These are phyloP conservation scores for Leccinum ochraceum DNA, from an alignment of 768 basidiomycete species.

Conservation along the genomic window DNA sequence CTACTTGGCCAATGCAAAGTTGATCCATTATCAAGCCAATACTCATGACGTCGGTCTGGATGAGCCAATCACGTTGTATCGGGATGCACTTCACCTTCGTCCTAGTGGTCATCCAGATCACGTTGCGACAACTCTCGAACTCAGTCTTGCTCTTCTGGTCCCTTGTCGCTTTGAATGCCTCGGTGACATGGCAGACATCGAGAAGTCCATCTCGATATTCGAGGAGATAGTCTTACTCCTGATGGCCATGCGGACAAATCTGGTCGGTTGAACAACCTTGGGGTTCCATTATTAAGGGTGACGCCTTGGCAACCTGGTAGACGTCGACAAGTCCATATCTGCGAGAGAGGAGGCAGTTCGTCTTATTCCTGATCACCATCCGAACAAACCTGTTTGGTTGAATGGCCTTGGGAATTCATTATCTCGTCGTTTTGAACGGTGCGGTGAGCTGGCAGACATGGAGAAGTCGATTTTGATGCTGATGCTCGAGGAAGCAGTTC, in stretches of 20 bases:
- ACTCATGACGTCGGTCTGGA: background rate
- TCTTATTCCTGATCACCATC: background rate
- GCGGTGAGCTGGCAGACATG: background rate
- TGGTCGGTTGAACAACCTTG: too few relatives aligned
- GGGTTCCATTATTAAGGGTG: too few relatives aligned
- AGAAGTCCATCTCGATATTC: too few relatives aligned
- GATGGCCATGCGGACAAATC: too few relatives aligned
- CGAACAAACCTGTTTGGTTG: background rate
- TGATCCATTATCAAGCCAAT: background rate
- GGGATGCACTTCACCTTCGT: background rate
- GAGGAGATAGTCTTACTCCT: too few relatives aligned
- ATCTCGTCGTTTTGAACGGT: background rate
- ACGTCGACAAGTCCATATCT: too few relatives aligned
- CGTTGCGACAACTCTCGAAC: background rate
- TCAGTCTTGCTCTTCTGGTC: background rate
- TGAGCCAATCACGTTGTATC: background rate
- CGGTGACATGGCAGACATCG: too few relatives aligned
- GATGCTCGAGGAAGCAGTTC: background rate
- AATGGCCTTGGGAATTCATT: background rate
- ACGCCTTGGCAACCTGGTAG: too few relatives aligned
- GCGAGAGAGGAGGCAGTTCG: background rate
- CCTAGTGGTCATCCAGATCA: background rate
- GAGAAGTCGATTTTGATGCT: background rate
- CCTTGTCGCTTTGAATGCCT: background rate
- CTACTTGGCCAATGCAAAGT: background rate